Evolutionary conservation across 2,329 filamentous ascomycete genomes (phyloP).

Genomic region (Plectosphaerella cucumerina): DNA sequence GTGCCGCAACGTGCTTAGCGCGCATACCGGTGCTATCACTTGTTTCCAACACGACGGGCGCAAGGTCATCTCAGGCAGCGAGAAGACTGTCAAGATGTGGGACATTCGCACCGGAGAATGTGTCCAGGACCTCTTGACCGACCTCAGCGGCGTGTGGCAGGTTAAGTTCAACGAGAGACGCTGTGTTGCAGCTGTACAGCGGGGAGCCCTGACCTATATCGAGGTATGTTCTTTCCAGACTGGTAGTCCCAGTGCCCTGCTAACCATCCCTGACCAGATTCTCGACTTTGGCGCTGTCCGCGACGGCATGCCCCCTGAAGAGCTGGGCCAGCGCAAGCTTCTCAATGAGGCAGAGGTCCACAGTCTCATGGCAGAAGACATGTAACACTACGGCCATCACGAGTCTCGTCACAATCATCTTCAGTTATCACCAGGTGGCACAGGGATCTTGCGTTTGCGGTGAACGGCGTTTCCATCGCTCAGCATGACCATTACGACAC

Average conservation of each 20-base stretch:
- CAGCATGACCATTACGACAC: background rate
- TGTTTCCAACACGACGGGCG: constrained; percentile 97
- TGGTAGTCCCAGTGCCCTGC: too few relatives aligned
- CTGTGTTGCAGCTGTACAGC: constrained; percentile 94
- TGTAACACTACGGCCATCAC: background rate
- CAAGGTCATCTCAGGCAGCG: constrained; percentile 94
- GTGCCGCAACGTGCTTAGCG: constrained; percentile 84
- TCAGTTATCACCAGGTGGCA: background rate
- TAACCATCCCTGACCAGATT: constrained; percentile 61
- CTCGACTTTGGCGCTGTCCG: constrained; percentile 94
- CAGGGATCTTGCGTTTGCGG: too few relatives aligned
- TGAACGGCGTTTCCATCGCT: too few relatives aligned
- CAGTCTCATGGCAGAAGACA: constrained; percentile 42
- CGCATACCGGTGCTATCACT: constrained; percentile 95
- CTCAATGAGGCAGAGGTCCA: constrained; percentile 54
- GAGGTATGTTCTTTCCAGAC: constrained; percentile 60
- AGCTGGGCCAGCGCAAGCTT: constrained; percentile 76
- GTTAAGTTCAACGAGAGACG: constrained; percentile 94
- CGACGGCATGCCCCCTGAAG: constrained; percentile 74
- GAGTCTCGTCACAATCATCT: background rate
- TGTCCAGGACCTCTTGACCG: constrained; percentile 86
- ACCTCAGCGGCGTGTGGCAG: constrained; percentile 97
- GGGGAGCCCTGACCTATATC: constrained; percentile 88
- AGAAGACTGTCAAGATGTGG: constrained; percentile 98
- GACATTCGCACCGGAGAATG: constrained; percentile 89